Base-by-base conservation (phyloP, 1,284 basidiomycete species). In the Naganishia sp. region DNA sequence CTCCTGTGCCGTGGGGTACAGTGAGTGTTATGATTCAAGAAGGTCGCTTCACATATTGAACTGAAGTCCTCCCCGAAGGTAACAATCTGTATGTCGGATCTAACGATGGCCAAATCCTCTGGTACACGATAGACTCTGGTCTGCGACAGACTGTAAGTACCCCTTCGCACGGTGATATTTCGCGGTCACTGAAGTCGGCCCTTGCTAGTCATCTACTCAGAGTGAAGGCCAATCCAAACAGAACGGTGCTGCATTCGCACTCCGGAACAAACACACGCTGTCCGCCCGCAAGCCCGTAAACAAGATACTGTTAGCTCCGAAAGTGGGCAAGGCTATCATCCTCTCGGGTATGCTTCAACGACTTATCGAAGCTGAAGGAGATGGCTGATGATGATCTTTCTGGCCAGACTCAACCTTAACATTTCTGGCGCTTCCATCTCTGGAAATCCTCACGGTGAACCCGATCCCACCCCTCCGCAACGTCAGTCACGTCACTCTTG, bases 401-500 rank as follows among this genome's bases (percentile, higher is more conserved):
- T 54, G 2, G 25, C 15, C 54, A 89, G 93, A 92, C 71, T 86
- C 84, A 64, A 88, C 90, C 68, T 79, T 95, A 2, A 85, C 90
- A 73, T 88, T 94, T 72, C 90, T 91, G 72, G 84, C 86, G 0
- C 80, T 94, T 1, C 92, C 92, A 0, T 85, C 86, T 3, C 84
- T 95, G 28, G 89, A 93, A 68, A 84, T 86, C 0, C 82, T 91
- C 0, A 83, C 86, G 10, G 80, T 79, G 0, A 79, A 78, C 11
- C 74, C 79, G 11, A 87, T 90, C 70, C 88, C 88, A 67, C 88
- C 90, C 0, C 83, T 95, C 33, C 85, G 91, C 48, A 87, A 92
- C 64, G 88, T 91, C 4, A 80, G 89, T 18, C 83, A 87, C 0
- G 86, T 94, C 68, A 86, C 90, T 0, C 86, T 94, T 0, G 92